Percentiles rank a stretch among this genome's conserved stretches.
Conservation (phyloP, 164 flowering plant species). For the Macadamia tetraphylla region DNA sequence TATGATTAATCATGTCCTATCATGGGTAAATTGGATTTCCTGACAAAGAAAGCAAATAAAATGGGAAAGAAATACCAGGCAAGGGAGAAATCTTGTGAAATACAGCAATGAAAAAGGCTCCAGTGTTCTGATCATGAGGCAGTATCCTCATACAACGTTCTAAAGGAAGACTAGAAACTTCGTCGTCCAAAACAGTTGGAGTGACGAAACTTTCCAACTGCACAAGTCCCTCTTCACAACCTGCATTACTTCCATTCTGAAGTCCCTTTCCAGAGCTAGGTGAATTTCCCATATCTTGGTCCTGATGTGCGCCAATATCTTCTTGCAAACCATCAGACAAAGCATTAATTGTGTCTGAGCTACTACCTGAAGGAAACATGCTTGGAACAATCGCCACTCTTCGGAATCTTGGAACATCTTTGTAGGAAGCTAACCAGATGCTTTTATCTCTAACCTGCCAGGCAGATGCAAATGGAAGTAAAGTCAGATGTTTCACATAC, state of each 20-base stretch:
- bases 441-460: constrained; percentile 88
- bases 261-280: constrained; percentile 12
- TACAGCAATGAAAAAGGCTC: constrained; percentile 94
- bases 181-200: constrained; percentile 34
- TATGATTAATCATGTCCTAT: not conserved
- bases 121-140: constrained; percentile 96
- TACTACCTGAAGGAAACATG: constrained; percentile 91
- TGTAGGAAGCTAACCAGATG: constrained; percentile 63
- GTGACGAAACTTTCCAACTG: constrained; percentile 17
- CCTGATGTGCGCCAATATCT: constrained; percentile 21
- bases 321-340: constrained; percentile 10
- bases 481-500: not conserved
- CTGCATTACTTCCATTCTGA: constrained; percentile 25
- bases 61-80: constrained; percentile 44
- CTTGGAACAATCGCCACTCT: constrained; percentile 52
- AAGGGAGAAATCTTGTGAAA: constrained; percentile 60
- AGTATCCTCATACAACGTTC: constrained; percentile 87
- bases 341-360: constrained; percentile 13
- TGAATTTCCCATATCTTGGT: constrained; percentile 3
- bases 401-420: constrained; percentile 47
- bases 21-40: not conserved
- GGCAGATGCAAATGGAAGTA: not conserved
- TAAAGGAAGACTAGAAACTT: constrained; percentile 65
- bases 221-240: constrained; percentile 17
- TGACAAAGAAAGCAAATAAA: not conserved